Evolutionary conservation across 768 basidiomycete species (phyloP), one percentile per base, ranked within the genome.

Genomic region (Flagelloscypha sp.): DNA sequence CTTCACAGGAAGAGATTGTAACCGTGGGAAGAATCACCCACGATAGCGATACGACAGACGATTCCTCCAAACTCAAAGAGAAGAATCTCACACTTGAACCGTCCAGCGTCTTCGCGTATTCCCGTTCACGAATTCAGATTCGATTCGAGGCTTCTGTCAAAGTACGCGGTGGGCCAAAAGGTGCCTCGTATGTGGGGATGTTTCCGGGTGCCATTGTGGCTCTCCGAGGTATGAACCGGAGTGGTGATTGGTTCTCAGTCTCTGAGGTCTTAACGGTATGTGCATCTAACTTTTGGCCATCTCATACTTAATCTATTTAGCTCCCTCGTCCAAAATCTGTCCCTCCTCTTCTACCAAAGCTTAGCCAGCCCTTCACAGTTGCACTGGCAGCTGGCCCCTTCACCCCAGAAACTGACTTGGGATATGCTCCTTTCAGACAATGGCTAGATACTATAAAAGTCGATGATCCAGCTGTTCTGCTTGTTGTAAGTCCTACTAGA

Each of bases 171-270:
- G 70, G 72, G 1, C 50, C 64, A 10, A 68, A 68, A 37, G 85
- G 84, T 8, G 62, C 74, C 7, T 73, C 71, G 11, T 76, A 78
- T 1, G 58, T 81, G 7, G 80, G 85, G 1, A 52, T 98, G 27
- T 98, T 93, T 51, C 89, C 92, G 4, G 95, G 95, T 3, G 79
- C 79, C 19, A 76, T 98, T 34, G 82, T 82, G 2, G 90, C 83
- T 0, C 50, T 97, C 21, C 85, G 77, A 42, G 95, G 95, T 0
- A 75, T 72, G 53, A 98, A 98, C 55, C 90, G 92, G 1, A 87
- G 90, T 2, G 92, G 87, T 5, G 84, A 79, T 3, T 78, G 78
- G 62, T 98, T 97, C 52, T 66, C 76, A 7, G 93, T 83, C 0
- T 74, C 75, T 17, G 90, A 97, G 48, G 64, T 94, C 7, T 56